These are phyloP conservation scores for Tetrahymena elliotti DNA, from an alignment of 73 alveolate species.

Conservation along the genomic window DNA sequence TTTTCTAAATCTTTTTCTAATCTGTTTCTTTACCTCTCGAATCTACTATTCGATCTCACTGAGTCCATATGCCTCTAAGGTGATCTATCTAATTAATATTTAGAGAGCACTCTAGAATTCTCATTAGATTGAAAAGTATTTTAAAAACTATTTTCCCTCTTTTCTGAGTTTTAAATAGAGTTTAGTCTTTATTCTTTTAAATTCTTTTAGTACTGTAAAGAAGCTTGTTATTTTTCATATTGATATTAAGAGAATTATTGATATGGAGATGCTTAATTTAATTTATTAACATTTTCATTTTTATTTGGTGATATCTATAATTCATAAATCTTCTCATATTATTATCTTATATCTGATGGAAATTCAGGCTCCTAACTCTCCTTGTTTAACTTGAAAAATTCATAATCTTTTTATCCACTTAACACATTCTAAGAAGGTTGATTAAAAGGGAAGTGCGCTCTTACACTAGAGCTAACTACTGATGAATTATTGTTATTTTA, in stretches of 20 bases:
- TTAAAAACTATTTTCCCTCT: not conserved
- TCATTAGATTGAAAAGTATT: not conserved
- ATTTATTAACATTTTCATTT: not conserved
- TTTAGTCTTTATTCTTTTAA: not conserved
- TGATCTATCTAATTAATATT: not conserved
- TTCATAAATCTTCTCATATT: not conserved
- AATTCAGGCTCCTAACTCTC: not conserved
- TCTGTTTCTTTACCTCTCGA: not conserved
- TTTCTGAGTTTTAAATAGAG: not conserved
- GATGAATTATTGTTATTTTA: not conserved
- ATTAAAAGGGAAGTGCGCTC: not conserved
- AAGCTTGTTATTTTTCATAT: not conserved
- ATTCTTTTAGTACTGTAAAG: not conserved
- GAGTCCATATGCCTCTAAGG: not conserved
- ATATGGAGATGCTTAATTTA: not conserved
- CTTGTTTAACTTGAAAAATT: not conserved
- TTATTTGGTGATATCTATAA: not conserved
- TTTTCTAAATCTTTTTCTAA: not conserved
- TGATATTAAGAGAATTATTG: not conserved
- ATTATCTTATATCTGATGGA: not conserved
- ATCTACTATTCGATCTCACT: not conserved
- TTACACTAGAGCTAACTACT: not conserved
- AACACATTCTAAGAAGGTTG: not conserved
- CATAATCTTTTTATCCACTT: not conserved
- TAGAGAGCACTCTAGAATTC: not conserved